Conservation (phyloP, 805 yeast species). For the Spathaspora boniae region DNA sequence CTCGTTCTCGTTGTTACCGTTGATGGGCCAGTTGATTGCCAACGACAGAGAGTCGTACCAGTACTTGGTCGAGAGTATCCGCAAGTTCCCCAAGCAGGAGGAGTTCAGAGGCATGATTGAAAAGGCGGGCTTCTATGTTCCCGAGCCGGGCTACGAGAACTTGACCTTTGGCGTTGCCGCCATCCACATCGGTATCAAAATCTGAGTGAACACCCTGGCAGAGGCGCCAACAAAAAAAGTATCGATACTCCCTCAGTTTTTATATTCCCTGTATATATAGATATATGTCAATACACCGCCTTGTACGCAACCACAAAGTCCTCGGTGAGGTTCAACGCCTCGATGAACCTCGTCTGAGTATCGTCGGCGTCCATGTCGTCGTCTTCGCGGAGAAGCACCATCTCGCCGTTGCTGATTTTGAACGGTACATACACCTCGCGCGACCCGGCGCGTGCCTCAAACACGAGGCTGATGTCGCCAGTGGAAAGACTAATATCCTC, state of each 20-base stretch:
- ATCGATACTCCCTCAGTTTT: too few species aligned
- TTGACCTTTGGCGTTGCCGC: constrained; percentile 94
- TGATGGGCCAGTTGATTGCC: constrained; percentile 94
- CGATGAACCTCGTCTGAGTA: constrained; percentile 17
- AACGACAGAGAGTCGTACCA: constrained; percentile 96
- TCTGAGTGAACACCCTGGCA: constrained; percentile 36
- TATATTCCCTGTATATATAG: constrained; percentile 2
- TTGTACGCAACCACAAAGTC: constrained; percentile 17
- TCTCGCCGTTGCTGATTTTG: constrained; percentile 29
- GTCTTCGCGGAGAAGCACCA: constrained; percentile 2
- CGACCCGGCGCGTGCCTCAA: constrained; percentile 15
- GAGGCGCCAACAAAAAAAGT: neutral
- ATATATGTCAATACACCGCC: constrained; percentile 5
- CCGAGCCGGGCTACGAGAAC: constrained; percentile 88
- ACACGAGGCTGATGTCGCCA: constrained; percentile 19
- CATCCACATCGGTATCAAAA: constrained; percentile 91
- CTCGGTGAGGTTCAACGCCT: constrained; percentile 29
- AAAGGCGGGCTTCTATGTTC: constrained; percentile 88
- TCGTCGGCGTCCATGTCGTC: constrained; percentile 17
- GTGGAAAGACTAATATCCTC: constrained; percentile 22
- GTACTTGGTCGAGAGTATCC: constrained; percentile 91
- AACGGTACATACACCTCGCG: constrained; percentile 17
- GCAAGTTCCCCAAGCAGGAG: constrained; percentile 88
- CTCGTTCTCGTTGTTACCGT: constrained; percentile 82
- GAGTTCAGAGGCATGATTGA: constrained; percentile 87